Evolutionary conservation across 495 filamentous ascomycete species (phyloP), one percentile per base, ranked within the genome.

Genomic region (Daldinia bambusicola): DNA sequence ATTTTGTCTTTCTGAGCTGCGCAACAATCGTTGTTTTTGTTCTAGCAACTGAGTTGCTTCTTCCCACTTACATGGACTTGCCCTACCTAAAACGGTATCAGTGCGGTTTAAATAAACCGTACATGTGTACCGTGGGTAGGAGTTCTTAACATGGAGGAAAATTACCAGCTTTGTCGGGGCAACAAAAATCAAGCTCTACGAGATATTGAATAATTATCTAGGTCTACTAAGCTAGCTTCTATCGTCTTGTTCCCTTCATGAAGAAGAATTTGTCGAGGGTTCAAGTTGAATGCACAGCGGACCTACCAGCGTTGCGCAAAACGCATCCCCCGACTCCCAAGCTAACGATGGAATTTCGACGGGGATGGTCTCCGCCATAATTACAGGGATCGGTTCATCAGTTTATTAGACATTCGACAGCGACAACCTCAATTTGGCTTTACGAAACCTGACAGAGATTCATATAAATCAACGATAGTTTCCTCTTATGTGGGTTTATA

Each of bases 21-120:
- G 65, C 16, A 38, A 6, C 32, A 16, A 51, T 55, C 50, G 55
- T 53, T 66, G 74, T 66, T 65, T 36, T 67, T n/a, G 64, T 62
- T 34, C 26, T 57, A 43, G 63, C 34, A 51, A 56, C 50, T 38
- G 53, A 41, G 51, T 66, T 12, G 43, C 34, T 63, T 67, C 34
- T 63, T 67, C 63, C 63, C 63, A 63, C 69, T 71, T 71, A 71
- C 30, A 71, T 62, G 63, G 38, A 74, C 50, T 66, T 75, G 61
- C 69, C 69, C 74, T 65, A 63, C 69, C 69, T 67, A 75, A 77
- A 75, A 75, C 67, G 75, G 72, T 69, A 75, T 52, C 43, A 67
- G 66, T 36, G 41, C 69, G 53, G 63, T 63, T 62, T 32, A 8
- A 43, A 38, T 16, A 32, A 67, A 67, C 61, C 45, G 26, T 60